These are phyloP conservation scores for Moesziomyces globuligerus DNA, from an alignment of 1,284 basidiomycete genomes.

Conservation along the genomic window DNA sequence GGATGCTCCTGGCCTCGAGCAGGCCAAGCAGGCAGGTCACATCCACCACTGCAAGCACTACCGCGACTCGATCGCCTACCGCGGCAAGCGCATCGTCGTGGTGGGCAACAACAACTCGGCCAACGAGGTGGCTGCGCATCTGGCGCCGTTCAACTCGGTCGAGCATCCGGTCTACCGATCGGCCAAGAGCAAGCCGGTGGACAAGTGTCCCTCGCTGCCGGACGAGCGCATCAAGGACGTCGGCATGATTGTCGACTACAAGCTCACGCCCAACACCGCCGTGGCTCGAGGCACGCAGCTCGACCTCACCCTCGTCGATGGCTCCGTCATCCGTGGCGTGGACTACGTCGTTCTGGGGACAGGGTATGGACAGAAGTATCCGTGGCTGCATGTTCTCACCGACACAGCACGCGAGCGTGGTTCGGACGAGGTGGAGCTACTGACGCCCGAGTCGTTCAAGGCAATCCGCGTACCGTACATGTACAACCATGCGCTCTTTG, in stretches of 20 bases:
- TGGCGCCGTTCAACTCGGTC: constrained; percentile 41
- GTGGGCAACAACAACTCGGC: constrained; percentile 60
- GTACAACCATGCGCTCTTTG: constrained; percentile 43
- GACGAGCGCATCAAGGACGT: constrained; percentile 57
- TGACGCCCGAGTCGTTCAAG: constrained; percentile 23
- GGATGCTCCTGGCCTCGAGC: constrained; percentile 28
- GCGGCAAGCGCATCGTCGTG: constrained; percentile 45
- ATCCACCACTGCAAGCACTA: constrained; percentile 63
- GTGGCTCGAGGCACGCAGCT: constrained; percentile 14
- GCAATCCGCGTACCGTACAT: constrained; percentile 29
- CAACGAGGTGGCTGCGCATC: constrained; percentile 59
- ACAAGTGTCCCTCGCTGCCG: constrained; percentile 45
- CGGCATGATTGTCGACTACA: constrained; percentile 40
- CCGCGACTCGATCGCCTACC: constrained; percentile 42
- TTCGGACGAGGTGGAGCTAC: constrained; percentile 1
- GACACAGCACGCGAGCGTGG: constrained; percentile 9
- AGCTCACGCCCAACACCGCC: constrained; percentile 6
- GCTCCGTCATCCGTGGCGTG: constrained; percentile 33
- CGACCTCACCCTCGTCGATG: constrained; percentile 45
- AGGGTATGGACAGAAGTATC: constrained; percentile 50
- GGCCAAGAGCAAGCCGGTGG: constrained; percentile 22
- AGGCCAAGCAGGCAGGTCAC: constrained; percentile 23
- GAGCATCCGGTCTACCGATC: constrained; percentile 40
- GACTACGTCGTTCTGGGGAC: constrained; percentile 51
- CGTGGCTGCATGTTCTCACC: constrained; percentile 47